phyloP scores from a whole-genome alignment of 2,329 filamentous ascomycete species.

The Byssoonygena ceratinophila region DNA sequence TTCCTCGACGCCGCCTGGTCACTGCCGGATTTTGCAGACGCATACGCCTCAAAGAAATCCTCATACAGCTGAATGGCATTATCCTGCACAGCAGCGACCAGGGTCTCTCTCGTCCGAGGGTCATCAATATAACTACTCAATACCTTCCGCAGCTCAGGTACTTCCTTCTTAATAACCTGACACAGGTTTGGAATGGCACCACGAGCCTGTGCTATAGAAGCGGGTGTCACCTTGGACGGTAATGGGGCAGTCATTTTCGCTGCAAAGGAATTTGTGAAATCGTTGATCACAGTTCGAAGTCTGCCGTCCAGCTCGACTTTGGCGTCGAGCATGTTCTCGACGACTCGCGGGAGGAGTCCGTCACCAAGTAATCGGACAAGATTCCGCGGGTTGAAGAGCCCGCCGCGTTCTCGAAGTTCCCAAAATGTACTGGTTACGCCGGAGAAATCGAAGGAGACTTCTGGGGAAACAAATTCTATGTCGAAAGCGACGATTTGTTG shows the following conservation, averaged over 20 bases:
- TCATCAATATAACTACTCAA: conserved; percentile 56
- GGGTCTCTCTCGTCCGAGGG: conserved; percentile 52
- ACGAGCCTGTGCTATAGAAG: conserved; percentile 4
- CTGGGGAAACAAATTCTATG: conserved; percentile 63
- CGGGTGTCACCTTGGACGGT: conserved; percentile 21
- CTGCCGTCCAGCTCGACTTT: conserved; percentile 57
- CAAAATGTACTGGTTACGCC: conserved; percentile 55
- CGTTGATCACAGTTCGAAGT: conserved; percentile 53
- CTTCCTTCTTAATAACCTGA: conserved; percentile 48
- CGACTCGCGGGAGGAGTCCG: conserved; percentile 52
- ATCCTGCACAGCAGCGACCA: conserved; percentile 56
- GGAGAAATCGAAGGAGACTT: conserved; percentile 57
- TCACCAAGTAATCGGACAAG: conserved; percentile 50
- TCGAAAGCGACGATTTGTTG: conserved; percentile 94
- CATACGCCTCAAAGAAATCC: conserved; percentile 50
- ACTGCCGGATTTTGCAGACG: conserved; percentile 27
- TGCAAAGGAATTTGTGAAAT: conserved; percentile 52
- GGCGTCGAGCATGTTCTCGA: conserved; percentile 61
- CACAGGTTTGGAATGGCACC: conserved; percentile 42
- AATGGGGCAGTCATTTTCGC: conserved; percentile 45
- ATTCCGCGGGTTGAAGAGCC: conserved; percentile 54
- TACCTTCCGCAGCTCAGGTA: conserved; percentile 45
- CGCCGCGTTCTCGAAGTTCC: conserved; percentile 54
- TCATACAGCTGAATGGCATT: conserved; percentile 54
- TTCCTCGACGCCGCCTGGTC: conserved; percentile 23